Base-by-base conservation (phyloP, 2,329 filamentous ascomycete species). In the Cryphonectria naterciae region DNA sequence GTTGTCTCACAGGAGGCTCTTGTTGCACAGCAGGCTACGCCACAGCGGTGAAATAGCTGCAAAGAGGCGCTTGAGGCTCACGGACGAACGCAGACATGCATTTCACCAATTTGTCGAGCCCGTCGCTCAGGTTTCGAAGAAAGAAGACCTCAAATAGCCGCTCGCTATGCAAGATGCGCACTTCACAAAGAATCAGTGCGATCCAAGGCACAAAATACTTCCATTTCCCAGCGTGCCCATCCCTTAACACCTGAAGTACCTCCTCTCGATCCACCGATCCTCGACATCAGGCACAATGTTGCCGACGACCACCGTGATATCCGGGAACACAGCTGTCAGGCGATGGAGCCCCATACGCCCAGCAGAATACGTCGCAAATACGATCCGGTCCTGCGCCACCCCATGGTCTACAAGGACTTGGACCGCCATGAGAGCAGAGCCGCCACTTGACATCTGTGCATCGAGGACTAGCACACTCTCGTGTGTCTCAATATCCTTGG, bases 361-460 rank as follows among this genome's bases (percentile, higher is more conserved):
- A 4, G 95, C 95, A 74, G 94, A 92, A 79, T 97, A 98, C 4
- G 95, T 97, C 54, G 97, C 95, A 79, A 98, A 91, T 46, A 98
- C 93, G 74, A 99, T 97, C 74, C 87, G 91, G 62, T 93, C 88
- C 78, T 96, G 91, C 7, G 89, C 83, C 8, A 98, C 95, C 15
- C 96, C 96, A 78, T 98, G 95, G 79, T 99, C 96, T 22, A 97
- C 90, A 68, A 99, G 84, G n/a, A 98, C 93, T 77, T 96, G 92
- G 58, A 98, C 95, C 0, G 96, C 94, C 96, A 99, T 99, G 70
- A 99, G 83, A 1, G 89, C 89, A 22, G 89, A 88, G 49, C 95
- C 95, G 60, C 96, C 96, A 73, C 92, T 95, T 37, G 93, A 94
- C 92, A 98, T 98, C 79, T 99, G 96, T 19, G 95, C 91, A 80